Evolutionary conservation across 2,329 filamentous ascomycete species (phyloP), one percentile per base, ranked within the genome.

Genomic region (Diplodia mutila): DNA sequence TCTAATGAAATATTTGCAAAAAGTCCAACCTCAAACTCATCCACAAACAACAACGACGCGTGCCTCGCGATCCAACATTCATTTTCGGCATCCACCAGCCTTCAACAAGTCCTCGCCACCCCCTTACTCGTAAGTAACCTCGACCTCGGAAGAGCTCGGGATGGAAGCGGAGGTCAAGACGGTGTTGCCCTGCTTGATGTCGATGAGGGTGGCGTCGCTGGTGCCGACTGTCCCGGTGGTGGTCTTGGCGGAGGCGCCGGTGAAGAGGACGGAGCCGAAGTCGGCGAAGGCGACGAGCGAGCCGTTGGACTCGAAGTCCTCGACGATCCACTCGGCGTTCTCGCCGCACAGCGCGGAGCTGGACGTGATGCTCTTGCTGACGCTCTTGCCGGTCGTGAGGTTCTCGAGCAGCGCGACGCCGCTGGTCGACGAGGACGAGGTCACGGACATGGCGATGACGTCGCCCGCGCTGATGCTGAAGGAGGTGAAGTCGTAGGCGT

Each of bases 351-450:
- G 65, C 1, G 65, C 59, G 11, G 51, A 59, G 55, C 48, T 34
- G 7, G 48, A 34, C 1, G 73, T 78, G 75, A 89, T 84, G 3
- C 78, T 81, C 76, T 89, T 83, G 21, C 80, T 81, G 39, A 85
- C 86, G 4, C 72, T 81, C 73, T 85, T 74, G 59, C 85, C 85
- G 2, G 81, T 87, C 12, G 79, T 82, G 69, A 81, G 71, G 75
- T 89, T 89, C 70, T 85, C 78, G 64, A 87, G 78, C 32, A 76
- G 77, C 21, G 83, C 82, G 4, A 78, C 79, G 37, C 85, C 85
- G 55, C 76, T 72, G 27, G 77, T 81, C 14, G 75, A 81, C 27
- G 79, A 82, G 1, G 73, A 81, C 3, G 78, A 67, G 12, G 29
- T 76, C 69, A 77, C 80, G 67, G 73, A 80, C 70, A 82, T 73